Conservation (phyloP, 208 protist species). For the Leishmania major region DNA sequence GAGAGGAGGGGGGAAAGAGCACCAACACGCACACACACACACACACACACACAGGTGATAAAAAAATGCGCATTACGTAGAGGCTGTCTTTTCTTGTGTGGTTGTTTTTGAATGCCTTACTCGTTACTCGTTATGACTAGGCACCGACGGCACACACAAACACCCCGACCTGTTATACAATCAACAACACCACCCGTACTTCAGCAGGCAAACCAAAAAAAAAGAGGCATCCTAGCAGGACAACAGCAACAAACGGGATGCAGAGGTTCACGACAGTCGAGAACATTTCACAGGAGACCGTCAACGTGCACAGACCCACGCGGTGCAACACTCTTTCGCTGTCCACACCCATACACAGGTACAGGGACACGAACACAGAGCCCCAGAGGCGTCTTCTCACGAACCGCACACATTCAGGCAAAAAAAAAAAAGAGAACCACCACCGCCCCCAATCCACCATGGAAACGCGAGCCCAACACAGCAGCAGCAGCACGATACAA, state of each 20-base stretch:
- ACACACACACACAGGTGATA: background rate
- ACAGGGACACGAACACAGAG: background rate
- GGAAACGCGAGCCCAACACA: background rate
- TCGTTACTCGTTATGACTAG: slow-evolving; percentile 8
- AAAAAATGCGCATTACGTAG: background rate
- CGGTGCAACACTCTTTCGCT: too few species aligned
- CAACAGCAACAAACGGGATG: background rate
- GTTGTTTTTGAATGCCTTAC: background rate
- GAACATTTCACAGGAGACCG: too few species aligned
- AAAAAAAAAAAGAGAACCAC: background rate
- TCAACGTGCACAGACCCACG: too few species aligned
- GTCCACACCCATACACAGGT: background rate
- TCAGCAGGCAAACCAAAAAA: too few species aligned
- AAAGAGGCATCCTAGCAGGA: too few species aligned
- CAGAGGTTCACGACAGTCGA: background rate
- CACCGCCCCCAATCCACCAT: background rate
- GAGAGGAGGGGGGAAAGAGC: background rate
- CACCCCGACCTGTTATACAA: background rate
- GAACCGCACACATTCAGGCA: background rate
- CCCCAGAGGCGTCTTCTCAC: background rate
- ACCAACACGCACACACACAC: background rate
- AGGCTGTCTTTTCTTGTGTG: background rate
- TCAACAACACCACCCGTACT: background rate
- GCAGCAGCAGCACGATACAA: background rate
- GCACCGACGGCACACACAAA: background rate